Conservation (phyloP, 306 rosid genomes). For the Pachyrhizus erosus region DNA sequence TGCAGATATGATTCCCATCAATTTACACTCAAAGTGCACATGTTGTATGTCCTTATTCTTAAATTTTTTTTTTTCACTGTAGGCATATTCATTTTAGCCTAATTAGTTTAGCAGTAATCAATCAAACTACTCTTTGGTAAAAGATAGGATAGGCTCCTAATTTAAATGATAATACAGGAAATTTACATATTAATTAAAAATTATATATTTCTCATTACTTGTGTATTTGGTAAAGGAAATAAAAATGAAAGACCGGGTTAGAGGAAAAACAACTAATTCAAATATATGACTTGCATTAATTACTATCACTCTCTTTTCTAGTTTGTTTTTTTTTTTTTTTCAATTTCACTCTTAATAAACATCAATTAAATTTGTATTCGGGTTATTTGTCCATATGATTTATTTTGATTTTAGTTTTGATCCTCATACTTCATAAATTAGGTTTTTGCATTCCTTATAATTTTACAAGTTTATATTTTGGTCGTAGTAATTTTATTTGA, state of each 20-base stretch:
- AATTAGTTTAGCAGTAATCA: background rate
- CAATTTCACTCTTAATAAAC: too few relatives aligned
- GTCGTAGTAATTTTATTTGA: too few relatives aligned
- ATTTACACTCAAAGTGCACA: background rate
- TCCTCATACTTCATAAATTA: too few relatives aligned
- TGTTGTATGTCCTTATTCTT: background rate
- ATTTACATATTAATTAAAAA: background rate
- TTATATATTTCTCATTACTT: background rate
- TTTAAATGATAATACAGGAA: background rate
- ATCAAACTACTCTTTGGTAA: background rate
- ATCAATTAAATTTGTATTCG: too few relatives aligned
- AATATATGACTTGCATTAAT: too few relatives aligned
- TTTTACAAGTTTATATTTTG: too few relatives aligned
- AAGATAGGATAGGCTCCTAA: background rate
- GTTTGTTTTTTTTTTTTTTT: too few relatives aligned
- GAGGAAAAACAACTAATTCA: too few relatives aligned
- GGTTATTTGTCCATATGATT: too few relatives aligned
- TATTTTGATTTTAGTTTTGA: too few relatives aligned
- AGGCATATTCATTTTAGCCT: background rate
- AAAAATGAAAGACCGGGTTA: background rate
- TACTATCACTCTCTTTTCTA: too few relatives aligned
- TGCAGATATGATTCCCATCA: slow-evolving; percentile 25
- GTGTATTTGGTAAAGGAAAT: background rate
- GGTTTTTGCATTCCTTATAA: too few relatives aligned
- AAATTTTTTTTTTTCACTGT: background rate